Evolutionary conservation across 2,329 filamentous ascomycete species (phyloP).

Genomic region (Diaporthe citrichinensis): DNA sequence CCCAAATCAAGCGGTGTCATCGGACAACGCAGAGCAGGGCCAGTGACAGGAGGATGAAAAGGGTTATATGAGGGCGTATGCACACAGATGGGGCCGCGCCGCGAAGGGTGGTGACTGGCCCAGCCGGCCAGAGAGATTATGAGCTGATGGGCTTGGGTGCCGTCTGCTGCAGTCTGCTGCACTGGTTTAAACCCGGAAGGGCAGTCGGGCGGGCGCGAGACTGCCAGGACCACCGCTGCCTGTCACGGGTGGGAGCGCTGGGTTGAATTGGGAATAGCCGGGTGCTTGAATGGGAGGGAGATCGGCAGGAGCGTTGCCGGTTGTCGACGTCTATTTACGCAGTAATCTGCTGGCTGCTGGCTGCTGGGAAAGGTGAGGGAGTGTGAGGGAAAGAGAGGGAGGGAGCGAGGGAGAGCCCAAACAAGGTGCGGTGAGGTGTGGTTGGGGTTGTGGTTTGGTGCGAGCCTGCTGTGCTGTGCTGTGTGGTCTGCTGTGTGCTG

Average conservation of each 20-base stretch:
- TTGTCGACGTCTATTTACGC: slow-evolving; percentile 21
- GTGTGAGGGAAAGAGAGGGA: background rate
- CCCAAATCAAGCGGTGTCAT: slow-evolving; percentile 37
- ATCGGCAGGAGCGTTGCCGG: slow-evolving; percentile 29
- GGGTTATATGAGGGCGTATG: slow-evolving; percentile 33
- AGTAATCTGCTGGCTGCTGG: slow-evolving; percentile 34
- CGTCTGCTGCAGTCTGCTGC: slow-evolving; percentile 10
- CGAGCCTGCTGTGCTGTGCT: background rate
- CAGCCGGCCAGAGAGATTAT: slow-evolving; percentile 29
- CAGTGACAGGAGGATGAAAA: slow-evolving; percentile 19
- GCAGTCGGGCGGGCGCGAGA: slow-evolving; percentile 10
- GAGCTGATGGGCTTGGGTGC: slow-evolving; percentile 34
- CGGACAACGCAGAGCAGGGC: slow-evolving; percentile 24
- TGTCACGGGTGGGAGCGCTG: slow-evolving; percentile 28
- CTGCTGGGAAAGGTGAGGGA: slow-evolving; percentile 25
- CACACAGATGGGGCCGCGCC: slow-evolving; percentile 27
- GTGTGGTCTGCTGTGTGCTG: background rate
- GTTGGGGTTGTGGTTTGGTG: background rate
- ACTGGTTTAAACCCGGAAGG: slow-evolving; percentile 37
- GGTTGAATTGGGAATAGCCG: slow-evolving; percentile 18
- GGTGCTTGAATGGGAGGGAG: slow-evolving; percentile 30
- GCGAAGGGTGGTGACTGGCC: slow-evolving; percentile 27
- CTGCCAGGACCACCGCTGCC: slow-evolving; percentile 29
- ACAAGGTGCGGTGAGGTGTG: slow-evolving; percentile 8
- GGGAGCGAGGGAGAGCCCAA: background rate